Conservation (phyloP, 192 early-diverging fungal species). For the Backusella macrospora region DNA sequence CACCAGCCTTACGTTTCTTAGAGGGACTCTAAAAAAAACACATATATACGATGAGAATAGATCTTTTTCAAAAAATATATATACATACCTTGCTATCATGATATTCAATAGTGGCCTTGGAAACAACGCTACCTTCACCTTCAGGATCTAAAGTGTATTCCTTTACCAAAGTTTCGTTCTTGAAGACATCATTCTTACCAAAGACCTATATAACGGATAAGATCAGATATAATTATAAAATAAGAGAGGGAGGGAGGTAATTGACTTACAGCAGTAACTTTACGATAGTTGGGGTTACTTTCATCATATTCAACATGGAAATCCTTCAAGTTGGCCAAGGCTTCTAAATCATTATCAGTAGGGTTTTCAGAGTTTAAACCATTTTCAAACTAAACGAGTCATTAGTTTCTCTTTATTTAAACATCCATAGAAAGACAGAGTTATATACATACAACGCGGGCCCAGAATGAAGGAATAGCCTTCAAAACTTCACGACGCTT, state of each 20-base stretch:
- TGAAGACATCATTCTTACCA: slow-evolving; percentile 37
- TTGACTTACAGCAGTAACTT: slow-evolving; percentile 33
- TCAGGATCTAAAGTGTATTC: slow-evolving; percentile 34
- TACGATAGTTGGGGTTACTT: slow-evolving; percentile 31
- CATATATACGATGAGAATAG: too few species aligned
- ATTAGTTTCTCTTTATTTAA: slow-evolving; percentile 8
- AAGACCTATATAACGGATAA: slow-evolving; percentile 19
- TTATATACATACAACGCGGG: slow-evolving; percentile 27
- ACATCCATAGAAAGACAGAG: too few species aligned
- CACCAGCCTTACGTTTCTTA: slow-evolving; percentile 37
- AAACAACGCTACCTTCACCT: slow-evolving; percentile 18
- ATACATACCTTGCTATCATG: slow-evolving; percentile 29
- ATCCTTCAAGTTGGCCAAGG: slow-evolving; percentile 34
- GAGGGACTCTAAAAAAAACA: slow-evolving; percentile 11
- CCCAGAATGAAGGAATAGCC: slow-evolving; percentile 40
- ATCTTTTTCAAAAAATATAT: background rate
- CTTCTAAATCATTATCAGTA: slow-evolving; percentile 26
- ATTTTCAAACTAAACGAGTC: background rate
- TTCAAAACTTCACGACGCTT: slow-evolving; percentile 43
- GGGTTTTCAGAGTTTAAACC: background rate
- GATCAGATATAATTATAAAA: background rate
- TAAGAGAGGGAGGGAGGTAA: too few species aligned
- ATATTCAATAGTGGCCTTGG: slow-evolving; percentile 34
- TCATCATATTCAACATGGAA: slow-evolving; percentile 41
- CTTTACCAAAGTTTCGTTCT: slow-evolving; percentile 40